Conservation (phyloP, 2,329 filamentous ascomycete genomes). For the Ceratocystiopsis minuta region DNA sequence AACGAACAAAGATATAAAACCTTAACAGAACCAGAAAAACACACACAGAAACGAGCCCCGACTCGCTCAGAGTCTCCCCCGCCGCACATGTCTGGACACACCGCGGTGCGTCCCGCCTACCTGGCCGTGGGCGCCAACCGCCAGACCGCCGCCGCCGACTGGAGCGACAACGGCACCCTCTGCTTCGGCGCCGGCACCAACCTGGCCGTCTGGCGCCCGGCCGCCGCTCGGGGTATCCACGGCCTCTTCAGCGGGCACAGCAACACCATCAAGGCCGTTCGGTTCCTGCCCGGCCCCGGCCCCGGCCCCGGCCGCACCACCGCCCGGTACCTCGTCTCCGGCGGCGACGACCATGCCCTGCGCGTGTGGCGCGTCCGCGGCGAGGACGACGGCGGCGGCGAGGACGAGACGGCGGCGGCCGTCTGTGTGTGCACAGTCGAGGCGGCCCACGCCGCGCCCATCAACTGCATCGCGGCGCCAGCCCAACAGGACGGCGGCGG, state of each 20-base stretch:
- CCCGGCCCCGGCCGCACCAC: slow-evolving; percentile 16
- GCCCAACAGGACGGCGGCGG: background rate
- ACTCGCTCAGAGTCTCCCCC: no score
- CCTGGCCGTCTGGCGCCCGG: slow-evolving; percentile 72
- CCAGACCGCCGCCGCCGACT: slow-evolving; percentile 79
- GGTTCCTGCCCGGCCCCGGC: slow-evolving; percentile 35
- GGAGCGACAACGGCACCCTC: slow-evolving; percentile 55
- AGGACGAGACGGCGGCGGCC: slow-evolving; percentile 5
- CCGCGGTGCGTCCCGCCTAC: slow-evolving; percentile 24
- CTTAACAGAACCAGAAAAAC: no score
- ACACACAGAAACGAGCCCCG: no score
- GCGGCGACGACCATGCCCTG: slow-evolving; percentile 63
- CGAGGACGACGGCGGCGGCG: slow-evolving; percentile 11
- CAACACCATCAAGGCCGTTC: slow-evolving; percentile 66
- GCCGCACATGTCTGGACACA: no score
- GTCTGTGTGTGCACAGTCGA: slow-evolving; percentile 34
- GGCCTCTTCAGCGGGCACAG: slow-evolving; percentile 57
- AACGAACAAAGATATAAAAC: no score
- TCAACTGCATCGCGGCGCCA: slow-evolving; percentile 48
- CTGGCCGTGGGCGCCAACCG: slow-evolving; percentile 75
- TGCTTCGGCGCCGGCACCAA: slow-evolving; percentile 83
- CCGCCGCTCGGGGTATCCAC: slow-evolving; percentile 37
- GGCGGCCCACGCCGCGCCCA: slow-evolving; percentile 52
- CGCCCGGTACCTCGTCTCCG: slow-evolving; percentile 46
- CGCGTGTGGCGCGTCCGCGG: slow-evolving; percentile 44